Base-by-base conservation (phyloP, 2,329 filamentous ascomycete genomes). In the Hypoxylon sp. region DNA sequence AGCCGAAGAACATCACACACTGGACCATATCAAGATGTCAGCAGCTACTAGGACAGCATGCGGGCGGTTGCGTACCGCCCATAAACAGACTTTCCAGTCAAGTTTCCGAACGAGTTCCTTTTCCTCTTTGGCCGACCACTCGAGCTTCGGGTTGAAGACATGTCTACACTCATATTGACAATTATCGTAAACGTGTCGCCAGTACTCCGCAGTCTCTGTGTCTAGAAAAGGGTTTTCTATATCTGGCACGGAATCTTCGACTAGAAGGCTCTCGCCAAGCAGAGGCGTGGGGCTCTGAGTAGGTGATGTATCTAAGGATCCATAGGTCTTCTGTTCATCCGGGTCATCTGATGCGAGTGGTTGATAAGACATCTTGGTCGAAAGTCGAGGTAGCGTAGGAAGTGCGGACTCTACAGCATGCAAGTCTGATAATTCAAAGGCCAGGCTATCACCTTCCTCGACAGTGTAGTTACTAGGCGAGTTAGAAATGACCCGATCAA, bases 1-100 rank as follows among this genome's bases (percentile, higher is more conserved):
- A 81, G 1, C 85, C 86, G 70, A 90, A 88, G 75, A 90, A 90
- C 77, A 89, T 89, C 33, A 89, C 68, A 64, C 86, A 88, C 76
- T 60, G 77, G 78, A 70, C 79, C 14, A 13, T n/a, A 33, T 56
- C 13, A 26, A 19, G 48, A 11, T 31, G 58, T 70, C 54, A 71
- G 65, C 22, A 50, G 67, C 24, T 68, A 51, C 37, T 35, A n/a
- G n/a, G n/a, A 54, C 46, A 22, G 17, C 6, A 33, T 46, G 14
- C 17, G 19, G 39, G 50, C 68, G 26, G 66, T 53, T 57, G 51
- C 78, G 29, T 77, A 81, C 79, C 51, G 81, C 80, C 81, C 81
- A 83, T 5, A 81, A 63, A 42, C 79, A 81, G 9, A 82, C 79
- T 31, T 77, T 75, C 77, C 75, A 80, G 70, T 83, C 81, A 9